phyloP scores from a whole-genome alignment of 2,329 filamentous ascomycete species.

The Colletotrichum cereale region DNA sequence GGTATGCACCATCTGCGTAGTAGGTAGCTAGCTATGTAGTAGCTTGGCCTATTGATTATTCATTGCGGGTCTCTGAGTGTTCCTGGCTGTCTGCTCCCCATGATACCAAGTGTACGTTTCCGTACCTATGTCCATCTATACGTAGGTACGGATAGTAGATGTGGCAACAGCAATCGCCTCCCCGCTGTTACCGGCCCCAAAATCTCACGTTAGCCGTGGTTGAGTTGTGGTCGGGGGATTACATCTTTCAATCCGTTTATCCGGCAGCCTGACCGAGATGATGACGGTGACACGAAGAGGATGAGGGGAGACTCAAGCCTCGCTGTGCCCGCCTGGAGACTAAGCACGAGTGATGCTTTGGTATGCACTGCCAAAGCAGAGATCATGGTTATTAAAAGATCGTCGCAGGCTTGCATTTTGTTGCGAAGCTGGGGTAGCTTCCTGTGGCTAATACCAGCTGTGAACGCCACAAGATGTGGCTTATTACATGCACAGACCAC shows the following conservation, averaged over 20 bases:
- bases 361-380: conserved; percentile 2
- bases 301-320: neutral
- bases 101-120: neutral
- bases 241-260: conserved; percentile 1
- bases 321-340: neutral
- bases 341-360: neutral
- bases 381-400: neutral
- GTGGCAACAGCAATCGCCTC: conserved; percentile 1
- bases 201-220: conserved; percentile 37
- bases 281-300: neutral
- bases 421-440: no score
- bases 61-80: neutral
- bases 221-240: neutral
- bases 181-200: conserved; percentile 27
- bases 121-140: neutral
- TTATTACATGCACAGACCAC: no score
- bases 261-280: conserved; percentile 5
- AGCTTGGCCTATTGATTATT: no score
- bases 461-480: no score
- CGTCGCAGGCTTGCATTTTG: neutral
- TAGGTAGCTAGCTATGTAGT: no score
- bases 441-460: no score
- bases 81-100: neutral
- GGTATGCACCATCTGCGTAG: neutral
- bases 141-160: neutral